A percentile compares a stretch with the other conserved stretches of the same genome.
phyloP scores from a whole-genome alignment of 257 asterid species.

The Solanum verrucosum region DNA sequence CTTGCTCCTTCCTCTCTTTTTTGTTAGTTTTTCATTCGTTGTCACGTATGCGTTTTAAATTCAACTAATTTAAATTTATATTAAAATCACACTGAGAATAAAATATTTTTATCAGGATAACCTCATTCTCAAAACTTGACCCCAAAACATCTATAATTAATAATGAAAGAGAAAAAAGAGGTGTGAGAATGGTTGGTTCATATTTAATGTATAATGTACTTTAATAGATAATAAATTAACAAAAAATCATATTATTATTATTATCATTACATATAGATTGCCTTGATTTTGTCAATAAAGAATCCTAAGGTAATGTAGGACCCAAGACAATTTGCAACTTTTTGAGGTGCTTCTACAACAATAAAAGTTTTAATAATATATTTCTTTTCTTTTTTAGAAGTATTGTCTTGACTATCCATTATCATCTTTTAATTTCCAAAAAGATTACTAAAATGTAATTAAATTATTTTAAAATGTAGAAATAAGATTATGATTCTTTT shows the following conservation, averaged over 20 bases:
- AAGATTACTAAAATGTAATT: background rate
- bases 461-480: background rate
- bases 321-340: background rate
- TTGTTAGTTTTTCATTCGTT: background rate
- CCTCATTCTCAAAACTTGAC: background rate
- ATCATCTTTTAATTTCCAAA: background rate
- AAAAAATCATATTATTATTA: background rate
- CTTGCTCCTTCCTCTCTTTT: background rate
- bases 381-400: background rate
- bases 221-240: background rate
- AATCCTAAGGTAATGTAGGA: background rate
- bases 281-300: background rate
- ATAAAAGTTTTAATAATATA: background rate
- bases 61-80: accelerated
- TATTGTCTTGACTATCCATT: background rate
- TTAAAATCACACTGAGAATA: accelerated
- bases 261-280: background rate
- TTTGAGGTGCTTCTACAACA: background rate
- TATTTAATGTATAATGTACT: background rate
- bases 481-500: background rate
- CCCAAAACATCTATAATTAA: background rate
- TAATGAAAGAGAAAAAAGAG: background rate
- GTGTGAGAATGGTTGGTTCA: background rate
- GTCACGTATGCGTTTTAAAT: accelerated
- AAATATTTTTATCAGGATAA: background rate